Base-by-base conservation (phyloP, 768 basidiomycete genomes). In the Russula sp. region DNA sequence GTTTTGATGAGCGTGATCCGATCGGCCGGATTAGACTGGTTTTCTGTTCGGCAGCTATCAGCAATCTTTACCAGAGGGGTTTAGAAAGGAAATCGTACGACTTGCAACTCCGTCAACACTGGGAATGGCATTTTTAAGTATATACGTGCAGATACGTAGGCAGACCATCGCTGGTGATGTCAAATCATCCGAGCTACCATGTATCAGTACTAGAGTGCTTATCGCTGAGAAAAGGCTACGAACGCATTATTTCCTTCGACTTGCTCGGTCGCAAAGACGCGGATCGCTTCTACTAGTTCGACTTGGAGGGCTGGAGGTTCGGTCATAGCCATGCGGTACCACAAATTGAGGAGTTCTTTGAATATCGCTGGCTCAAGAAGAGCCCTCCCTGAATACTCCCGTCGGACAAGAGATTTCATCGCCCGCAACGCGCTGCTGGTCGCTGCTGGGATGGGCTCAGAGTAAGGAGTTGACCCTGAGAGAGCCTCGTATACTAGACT, bases 401-500 rank as follows among this genome's bases (percentile, higher is more conserved):
- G 87, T 34, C 81, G 77, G 4, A 97, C 86, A n/a, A 98, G 79
- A 56, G 79, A 87, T 68, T 88, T 88, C 27, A 98, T 77, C 0
- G 92, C 86, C 70, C 86, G 84, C 11, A 97, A 79, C 4, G 57
- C 55, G 1, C 76, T 74, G 53, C 79, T 76, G 6, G 80, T 81
- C 10, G 76, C 68, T 11, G 77, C 71, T 6, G 76, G 72, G 0
- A 74, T 67, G 2, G 77, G 73, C 5, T 81, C 80, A 0, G 84
- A 77, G 59, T 91, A 84, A 0, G 85, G 75, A 2, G 87, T 83
- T 3, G 88, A 82, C 0, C 82, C 79, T 0, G 84, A 83, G 7
- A 98, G 76, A 0, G 91, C 86, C 71, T 98, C 96, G 68, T 89
- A 99, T 0, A 96, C 86, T n/a, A 98, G 82, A 11, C 96, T 95